phyloP scores from a whole-genome alignment of 306 rosid species.

The Vicia sativa region DNA sequence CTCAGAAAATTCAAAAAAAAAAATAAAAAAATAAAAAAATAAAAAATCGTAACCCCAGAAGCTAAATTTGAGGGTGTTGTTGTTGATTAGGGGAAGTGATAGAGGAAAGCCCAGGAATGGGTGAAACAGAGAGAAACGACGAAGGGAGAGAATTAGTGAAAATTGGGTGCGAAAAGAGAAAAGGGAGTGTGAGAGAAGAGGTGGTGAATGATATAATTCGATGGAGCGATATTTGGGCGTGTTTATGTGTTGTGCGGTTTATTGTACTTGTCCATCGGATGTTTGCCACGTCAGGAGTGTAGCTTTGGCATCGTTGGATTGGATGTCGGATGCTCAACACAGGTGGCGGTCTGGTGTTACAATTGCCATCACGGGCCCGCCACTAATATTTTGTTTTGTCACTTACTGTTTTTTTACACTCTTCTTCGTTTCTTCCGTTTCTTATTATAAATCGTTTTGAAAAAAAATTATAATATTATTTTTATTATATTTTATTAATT shows the following conservation, averaged over 20 bases:
- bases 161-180: background rate
- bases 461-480: no score
- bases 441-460: no score
- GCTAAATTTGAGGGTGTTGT: slow-evolving; percentile 5
- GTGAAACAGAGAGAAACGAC: slow-evolving; percentile 14
- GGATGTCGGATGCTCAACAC: background rate
- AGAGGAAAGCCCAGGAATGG: background rate
- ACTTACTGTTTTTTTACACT: no score
- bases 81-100: background rate
- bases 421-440: no score
- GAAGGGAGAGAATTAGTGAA: background rate
- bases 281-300: background rate
- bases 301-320: background rate
- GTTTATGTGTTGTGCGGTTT: background rate
- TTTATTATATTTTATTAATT: no score
- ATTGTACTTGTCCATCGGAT: background rate
- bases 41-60: slow-evolving; percentile 7
- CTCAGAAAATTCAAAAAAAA: background rate
- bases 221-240: background rate
- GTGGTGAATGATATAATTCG: background rate
- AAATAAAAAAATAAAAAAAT: background rate
- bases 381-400: no score
- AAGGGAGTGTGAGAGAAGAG: background rate
- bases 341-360: background rate
- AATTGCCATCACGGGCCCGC: background rate